Conservation (phyloP, 306 rosid genomes). For the Cucurbita argyrosperma region DNA sequence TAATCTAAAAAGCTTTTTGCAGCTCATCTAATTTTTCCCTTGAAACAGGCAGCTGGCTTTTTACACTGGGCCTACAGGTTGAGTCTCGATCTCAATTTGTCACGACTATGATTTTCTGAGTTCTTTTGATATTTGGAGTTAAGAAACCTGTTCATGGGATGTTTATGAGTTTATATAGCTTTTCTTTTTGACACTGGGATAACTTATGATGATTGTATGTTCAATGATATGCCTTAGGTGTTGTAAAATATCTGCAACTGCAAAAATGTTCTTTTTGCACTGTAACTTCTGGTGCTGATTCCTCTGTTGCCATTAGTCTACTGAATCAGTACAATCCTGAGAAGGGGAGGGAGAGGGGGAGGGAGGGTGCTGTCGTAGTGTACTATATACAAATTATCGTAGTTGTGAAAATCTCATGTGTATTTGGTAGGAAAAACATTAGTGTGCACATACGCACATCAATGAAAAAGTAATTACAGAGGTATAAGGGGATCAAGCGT, state of each 20-base stretch:
- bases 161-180: not conserved
- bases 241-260: not conserved
- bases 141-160: not conserved
- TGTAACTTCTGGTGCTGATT: not conserved
- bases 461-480: not conserved
- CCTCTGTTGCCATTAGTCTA: not conserved
- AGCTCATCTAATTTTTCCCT: conserved; percentile 16
- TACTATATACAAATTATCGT: not conserved
- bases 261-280: not conserved
- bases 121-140: not conserved
- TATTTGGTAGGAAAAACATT: not conserved
- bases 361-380: not conserved
- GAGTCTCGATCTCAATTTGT: not conserved
- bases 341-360: not conserved
- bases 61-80: conserved; percentile 74
- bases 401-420: not conserved
- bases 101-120: not conserved
- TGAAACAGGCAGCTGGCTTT: conserved; percentile 73
- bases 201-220: not conserved
- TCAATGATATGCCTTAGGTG: not conserved
- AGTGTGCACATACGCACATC: not conserved
- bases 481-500: not conserved
- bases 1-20: not conserved
- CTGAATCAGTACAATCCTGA: not conserved
- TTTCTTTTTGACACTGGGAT: not conserved